phyloP scores from a whole-genome alignment of 371 early-diverging fungal genomes.

The Lichtheimia corymbifera region DNA sequence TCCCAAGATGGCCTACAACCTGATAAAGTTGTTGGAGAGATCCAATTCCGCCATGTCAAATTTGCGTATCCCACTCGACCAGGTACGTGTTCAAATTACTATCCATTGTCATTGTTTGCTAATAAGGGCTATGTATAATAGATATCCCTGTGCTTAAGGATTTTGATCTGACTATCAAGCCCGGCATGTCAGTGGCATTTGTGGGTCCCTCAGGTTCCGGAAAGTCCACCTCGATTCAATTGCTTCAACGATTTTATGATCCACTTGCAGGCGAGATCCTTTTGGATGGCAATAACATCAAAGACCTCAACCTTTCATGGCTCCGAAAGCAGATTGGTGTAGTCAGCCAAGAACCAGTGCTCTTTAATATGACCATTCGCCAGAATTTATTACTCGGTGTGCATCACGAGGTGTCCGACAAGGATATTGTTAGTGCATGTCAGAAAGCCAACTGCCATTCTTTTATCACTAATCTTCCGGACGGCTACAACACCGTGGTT shows the following conservation, averaged over 20 bases:
- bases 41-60: constrained; percentile 70
- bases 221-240: constrained; percentile 67
- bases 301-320: constrained; percentile 44
- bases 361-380: constrained; percentile 57
- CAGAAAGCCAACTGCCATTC: constrained; percentile 71
- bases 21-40: constrained; percentile 42
- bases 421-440: constrained; percentile 56
- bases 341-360: constrained; percentile 66
- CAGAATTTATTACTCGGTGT: constrained; percentile 45
- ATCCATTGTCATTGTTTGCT: constrained; percentile 19
- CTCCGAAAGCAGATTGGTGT: constrained; percentile 49
- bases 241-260: constrained; percentile 80
- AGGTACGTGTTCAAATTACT: background rate
- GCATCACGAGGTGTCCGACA: constrained; percentile 21
- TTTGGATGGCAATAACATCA: constrained; percentile 48
- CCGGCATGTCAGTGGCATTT: constrained; percentile 69
- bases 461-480: constrained; percentile 73
- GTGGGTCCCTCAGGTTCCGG: constrained; percentile 55
- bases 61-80: constrained; percentile 81
- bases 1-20: constrained; percentile 50
- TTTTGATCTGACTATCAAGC: constrained; percentile 59
- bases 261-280: constrained; percentile 19
- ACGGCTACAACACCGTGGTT: constrained; percentile 72
- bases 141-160: constrained; percentile 65
- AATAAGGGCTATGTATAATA: constrained; percentile 21